These are phyloP conservation scores for Anisodus acutangulus DNA, from an alignment of 257 asterid genomes.

Conservation along the genomic window DNA sequence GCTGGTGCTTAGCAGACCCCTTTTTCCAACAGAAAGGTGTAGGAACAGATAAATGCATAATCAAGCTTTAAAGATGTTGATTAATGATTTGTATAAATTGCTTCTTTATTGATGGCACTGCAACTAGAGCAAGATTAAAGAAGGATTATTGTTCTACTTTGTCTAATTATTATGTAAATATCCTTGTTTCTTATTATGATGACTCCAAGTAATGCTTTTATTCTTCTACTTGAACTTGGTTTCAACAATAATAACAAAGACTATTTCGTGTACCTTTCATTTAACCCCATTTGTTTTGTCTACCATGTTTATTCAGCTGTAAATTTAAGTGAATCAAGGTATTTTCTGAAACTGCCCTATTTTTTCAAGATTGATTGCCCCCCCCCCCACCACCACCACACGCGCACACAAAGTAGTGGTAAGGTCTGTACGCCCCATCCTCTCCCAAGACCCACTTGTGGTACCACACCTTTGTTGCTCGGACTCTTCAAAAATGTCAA, in stretches of 20 bases:
- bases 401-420: no score
- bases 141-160: neutral
- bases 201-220: neutral
- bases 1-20: neutral
- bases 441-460: no score
- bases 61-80: neutral
- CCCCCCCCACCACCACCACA: no score
- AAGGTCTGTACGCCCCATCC: no score
- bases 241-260: neutral
- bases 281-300: neutral
- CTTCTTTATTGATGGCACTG: neutral
- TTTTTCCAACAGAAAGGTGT: neutral
- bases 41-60: neutral
- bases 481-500: no score
- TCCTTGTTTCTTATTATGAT: slow-evolving; percentile 21
- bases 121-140: neutral
- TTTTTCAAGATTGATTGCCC: neutral
- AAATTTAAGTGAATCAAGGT: no score
- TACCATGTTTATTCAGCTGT: neutral
- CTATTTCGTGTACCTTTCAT: neutral
- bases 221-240: neutral
- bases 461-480: no score
- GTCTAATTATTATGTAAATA: slow-evolving; percentile 19
- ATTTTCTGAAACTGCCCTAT: neutral
- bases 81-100: slow-evolving; percentile 4